Evolutionary conservation across 2,329 filamentous ascomycete genomes (phyloP), one percentile per base, ranked within the genome.

Genomic region (Botrytis byssoidea): DNA sequence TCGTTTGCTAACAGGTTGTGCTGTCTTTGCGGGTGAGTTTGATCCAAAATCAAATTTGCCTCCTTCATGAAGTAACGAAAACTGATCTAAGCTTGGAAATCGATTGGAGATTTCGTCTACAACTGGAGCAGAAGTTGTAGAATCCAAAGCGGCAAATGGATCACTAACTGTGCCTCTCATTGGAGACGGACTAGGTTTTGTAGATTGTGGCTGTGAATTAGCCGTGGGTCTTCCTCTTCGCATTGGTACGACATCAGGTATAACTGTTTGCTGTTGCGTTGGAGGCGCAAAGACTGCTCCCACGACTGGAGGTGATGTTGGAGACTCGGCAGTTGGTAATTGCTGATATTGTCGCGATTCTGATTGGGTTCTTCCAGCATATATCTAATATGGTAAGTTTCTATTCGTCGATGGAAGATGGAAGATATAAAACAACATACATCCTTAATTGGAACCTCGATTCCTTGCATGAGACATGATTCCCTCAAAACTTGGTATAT

Each of bases 241-340:
- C 96, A 98, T 98, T 0, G 95, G 96, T 55, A 93, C 91, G 75
- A 99, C 94, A 37, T 98, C 94, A 14, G 96, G 96, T 72, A 98
- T 90, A 14, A 87, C 85, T 77, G 92, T 89, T 71, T 92, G 89
- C 77, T 92, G 88, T 73, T 92, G 89, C 40, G 89, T 84, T 3
- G 92, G 90, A n/a, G 92, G 90, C 9, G 93, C 89, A 79, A 95
- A 95, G 25, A 94, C 91, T 18, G 95, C 91, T 14, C 95, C 94
- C 46, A 97, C 90, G 46, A 90, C 86, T 8, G 91, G 88, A 44
- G 89, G 85, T 29, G 82, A 61, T n/a, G 74, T 44, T 73, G 87
- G 85, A 10, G 85, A 83, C 12, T 89, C 86, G 32, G 87, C 82
- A 29, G 86, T 83, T 22, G 90, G 88, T n/a, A 91, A 80, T 77